Evolutionary conservation across 164 flowering plant species (phyloP).

Genomic region (Brasenia schreberi): DNA sequence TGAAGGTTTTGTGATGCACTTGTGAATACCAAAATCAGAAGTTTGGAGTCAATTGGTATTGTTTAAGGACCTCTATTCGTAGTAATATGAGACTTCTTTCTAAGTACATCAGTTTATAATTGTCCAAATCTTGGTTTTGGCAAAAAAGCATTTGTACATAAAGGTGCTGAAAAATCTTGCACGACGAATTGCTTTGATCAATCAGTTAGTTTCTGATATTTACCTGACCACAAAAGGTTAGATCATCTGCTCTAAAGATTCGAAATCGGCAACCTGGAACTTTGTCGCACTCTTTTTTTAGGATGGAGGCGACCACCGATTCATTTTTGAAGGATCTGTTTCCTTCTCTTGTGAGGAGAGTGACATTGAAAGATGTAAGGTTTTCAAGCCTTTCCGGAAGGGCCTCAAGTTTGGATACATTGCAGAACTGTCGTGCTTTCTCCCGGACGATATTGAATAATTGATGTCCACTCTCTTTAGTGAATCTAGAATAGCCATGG

Average conservation of each 20-base stretch:
- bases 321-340: conserved; percentile 33
- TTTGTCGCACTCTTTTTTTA: conserved; percentile 43
- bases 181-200: too few relatives aligned
- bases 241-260: conserved; percentile 48
- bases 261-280: conserved; percentile 38
- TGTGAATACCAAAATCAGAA: too few relatives aligned
- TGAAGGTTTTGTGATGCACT: too few relatives aligned
- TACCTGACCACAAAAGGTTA: conserved; percentile 76
- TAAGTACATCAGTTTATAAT: too few relatives aligned
- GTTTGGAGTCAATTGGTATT: too few relatives aligned
- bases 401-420: conserved; percentile 9
- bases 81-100: too few relatives aligned
- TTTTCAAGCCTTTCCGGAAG: not conserved
- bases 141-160: too few relatives aligned
- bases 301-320: conserved; percentile 26
- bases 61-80: too few relatives aligned
- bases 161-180: too few relatives aligned
- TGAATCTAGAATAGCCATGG: conserved; percentile 69
- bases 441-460: conserved; percentile 63
- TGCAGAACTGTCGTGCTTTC: conserved; percentile 50
- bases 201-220: not conserved
- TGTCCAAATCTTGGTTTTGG: too few relatives aligned
- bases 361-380: conserved; percentile 16
- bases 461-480: conserved; percentile 37
- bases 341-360: conserved; percentile 63